phyloP scores from a whole-genome alignment of 352 stramenopile genomes.

The Pythium phragmitis region DNA sequence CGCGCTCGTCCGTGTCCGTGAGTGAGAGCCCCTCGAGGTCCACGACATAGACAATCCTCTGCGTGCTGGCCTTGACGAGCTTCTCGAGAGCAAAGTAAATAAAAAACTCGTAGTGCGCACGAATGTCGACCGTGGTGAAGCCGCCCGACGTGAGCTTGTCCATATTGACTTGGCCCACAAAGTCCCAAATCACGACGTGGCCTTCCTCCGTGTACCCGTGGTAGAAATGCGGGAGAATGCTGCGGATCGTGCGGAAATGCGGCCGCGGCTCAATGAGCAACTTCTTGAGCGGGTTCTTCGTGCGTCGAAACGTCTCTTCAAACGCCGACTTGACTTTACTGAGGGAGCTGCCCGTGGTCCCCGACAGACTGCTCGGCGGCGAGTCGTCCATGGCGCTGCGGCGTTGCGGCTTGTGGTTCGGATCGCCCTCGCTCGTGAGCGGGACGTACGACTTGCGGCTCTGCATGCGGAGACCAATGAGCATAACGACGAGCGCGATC shows the following conservation, averaged over 20 bases:
- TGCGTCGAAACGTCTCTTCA: constrained; percentile 58
- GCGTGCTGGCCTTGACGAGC: constrained; percentile 49
- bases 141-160: constrained; percentile 60
- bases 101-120: constrained; percentile 78
- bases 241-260: constrained; percentile 71
- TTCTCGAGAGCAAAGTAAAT: constrained; percentile 72
- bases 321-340: constrained; percentile 67
- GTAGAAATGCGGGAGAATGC: constrained; percentile 73
- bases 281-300: constrained; percentile 37
- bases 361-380: constrained; percentile 20
- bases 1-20: constrained; percentile 61
- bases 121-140: constrained; percentile 71
- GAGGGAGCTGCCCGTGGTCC: constrained; percentile 32
- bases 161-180: constrained; percentile 78
- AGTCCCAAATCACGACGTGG: constrained; percentile 76
- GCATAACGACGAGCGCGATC: constrained; percentile 65
- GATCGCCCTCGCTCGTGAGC: constrained; percentile 55
- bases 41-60: constrained; percentile 77
- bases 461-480: constrained; percentile 60
- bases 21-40: constrained; percentile 78
- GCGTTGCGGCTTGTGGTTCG: constrained; percentile 43
- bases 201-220: constrained; percentile 72
- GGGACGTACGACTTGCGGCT: constrained; percentile 68
- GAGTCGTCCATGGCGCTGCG: constrained; percentile 33
- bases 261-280: constrained; percentile 54